Percentiles rank a stretch among this genome's conserved stretches.
Evolutionary conservation across 352 stramenopile genomes (phyloP).

Genomic region (Globisporangium viniferum): DNA sequence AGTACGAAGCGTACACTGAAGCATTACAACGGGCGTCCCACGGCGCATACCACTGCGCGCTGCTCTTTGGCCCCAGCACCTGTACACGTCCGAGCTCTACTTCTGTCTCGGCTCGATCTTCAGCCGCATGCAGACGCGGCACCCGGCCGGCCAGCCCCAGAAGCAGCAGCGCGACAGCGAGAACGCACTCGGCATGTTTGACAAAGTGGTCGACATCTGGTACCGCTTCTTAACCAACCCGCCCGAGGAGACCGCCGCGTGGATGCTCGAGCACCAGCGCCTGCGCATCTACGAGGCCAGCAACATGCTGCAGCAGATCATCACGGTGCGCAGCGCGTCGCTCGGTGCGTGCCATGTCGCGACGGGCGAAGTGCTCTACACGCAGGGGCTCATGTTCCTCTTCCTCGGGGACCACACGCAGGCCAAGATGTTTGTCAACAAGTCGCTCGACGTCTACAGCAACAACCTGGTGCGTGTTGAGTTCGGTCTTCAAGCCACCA

Average conservation of each 20-base stretch:
- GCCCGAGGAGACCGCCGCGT: conserved; percentile 54
- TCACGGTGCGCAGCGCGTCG: conserved; percentile 30
- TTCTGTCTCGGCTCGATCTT: conserved; percentile 69
- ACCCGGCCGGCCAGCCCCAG: conserved; percentile 18
- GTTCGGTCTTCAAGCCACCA: neutral
- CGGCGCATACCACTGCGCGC: conserved; percentile 65
- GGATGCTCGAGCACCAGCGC: conserved; percentile 60
- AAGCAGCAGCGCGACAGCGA: conserved; percentile 27
- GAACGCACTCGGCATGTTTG: conserved; percentile 61
- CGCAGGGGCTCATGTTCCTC: conserved; percentile 46
- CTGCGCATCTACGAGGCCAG: conserved; percentile 55
- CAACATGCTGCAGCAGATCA: conserved; percentile 57
- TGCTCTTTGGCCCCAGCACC: conserved; percentile 67
- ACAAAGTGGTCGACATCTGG: conserved; percentile 82
- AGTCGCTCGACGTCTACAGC: conserved; percentile 56
- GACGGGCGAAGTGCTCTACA: conserved; percentile 62
- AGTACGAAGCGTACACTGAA: conserved; percentile 45
- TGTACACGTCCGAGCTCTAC: conserved; percentile 77
- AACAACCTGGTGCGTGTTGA: conserved; percentile 39
- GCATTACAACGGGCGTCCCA: conserved; percentile 60
- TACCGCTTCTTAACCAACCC: conserved; percentile 73
- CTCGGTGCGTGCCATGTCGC: conserved; percentile 51
- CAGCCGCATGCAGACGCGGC: conserved; percentile 37
- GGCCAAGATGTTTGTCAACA: conserved; percentile 47
- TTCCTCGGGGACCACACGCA: conserved; percentile 49